phyloP scores from a whole-genome alignment of 164 flowering plant species.

The Macadamia integrifolia region DNA sequence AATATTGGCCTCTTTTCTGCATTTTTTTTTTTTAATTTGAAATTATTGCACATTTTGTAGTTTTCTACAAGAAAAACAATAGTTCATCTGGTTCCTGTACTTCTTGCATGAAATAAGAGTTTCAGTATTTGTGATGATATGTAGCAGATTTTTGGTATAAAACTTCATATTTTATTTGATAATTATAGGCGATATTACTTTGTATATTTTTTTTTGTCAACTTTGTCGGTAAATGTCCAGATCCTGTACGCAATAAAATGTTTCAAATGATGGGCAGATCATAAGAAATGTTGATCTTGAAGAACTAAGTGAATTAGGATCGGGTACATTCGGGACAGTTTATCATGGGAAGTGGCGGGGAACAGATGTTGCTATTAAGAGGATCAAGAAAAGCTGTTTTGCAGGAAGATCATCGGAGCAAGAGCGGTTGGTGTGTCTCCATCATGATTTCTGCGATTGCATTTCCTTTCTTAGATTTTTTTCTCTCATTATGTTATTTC shows the following conservation, averaged over 20 bases:
- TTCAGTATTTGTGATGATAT: neutral
- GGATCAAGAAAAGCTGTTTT: slow-evolving; percentile 81
- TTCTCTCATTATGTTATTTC: neutral
- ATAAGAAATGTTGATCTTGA: slow-evolving; percentile 90
- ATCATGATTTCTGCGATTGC: neutral
- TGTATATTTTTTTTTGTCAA: neutral
- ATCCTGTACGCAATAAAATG: slow-evolving; percentile 14
- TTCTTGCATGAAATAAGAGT: too few relatives aligned
- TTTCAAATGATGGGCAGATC: slow-evolving; percentile 46
- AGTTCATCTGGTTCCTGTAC: too few relatives aligned
- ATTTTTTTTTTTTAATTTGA: too few relatives aligned
- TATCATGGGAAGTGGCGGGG: slow-evolving; percentile 94
- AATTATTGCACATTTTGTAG: too few relatives aligned
- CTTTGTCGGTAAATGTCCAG: neutral
- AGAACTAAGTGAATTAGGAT: slow-evolving; percentile 75
- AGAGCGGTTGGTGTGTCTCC: slow-evolving; percentile 65
- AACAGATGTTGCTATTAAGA: slow-evolving; percentile 88
- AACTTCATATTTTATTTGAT: neutral
- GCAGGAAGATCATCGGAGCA: slow-evolving; percentile 80
- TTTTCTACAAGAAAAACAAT: too few relatives aligned
- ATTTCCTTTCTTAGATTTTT: neutral
- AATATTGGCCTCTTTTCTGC: too few relatives aligned
- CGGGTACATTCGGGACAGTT: slow-evolving; percentile 93
- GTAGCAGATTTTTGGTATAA: neutral
- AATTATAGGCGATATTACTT: neutral